Evolutionary conservation across 345 rosid genomes (phyloP).

Genomic region (Iberis pinnata): DNA sequence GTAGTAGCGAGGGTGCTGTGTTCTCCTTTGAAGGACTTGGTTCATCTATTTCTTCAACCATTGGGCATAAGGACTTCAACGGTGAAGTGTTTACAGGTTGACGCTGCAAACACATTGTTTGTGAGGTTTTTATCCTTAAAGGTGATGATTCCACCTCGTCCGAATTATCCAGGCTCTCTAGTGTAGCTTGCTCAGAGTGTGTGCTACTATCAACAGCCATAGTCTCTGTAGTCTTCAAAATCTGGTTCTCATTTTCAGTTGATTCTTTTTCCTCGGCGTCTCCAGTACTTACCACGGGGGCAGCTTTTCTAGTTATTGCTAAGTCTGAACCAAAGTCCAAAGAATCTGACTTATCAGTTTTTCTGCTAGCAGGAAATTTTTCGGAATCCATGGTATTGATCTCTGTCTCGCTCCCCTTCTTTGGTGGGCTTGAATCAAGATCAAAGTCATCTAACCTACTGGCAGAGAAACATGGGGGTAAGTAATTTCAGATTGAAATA

Average conservation of each 20-base stretch:
- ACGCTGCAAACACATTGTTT: slow-evolving; percentile 23
- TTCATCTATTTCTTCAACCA: slow-evolving; percentile 19
- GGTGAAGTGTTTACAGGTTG: slow-evolving; percentile 23
- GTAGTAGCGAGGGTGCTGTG: slow-evolving; percentile 1
- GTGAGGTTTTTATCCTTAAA: slow-evolving; percentile 23
- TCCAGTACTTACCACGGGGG: slow-evolving; percentile 17
- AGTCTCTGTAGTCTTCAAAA: slow-evolving; percentile 22
- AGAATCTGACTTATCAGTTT: slow-evolving; percentile 18
- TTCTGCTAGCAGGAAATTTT: slow-evolving; percentile 26
- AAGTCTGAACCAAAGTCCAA: slow-evolving; percentile 24
- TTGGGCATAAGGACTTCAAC: slow-evolving; percentile 9
- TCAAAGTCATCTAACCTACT: slow-evolving; percentile 57
- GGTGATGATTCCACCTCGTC: slow-evolving; percentile 26
- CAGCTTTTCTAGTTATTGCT: slow-evolving; percentile 13
- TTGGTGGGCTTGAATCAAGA: slow-evolving; percentile 36
- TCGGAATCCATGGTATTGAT: slow-evolving; percentile 30
- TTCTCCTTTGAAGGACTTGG: slow-evolving; percentile 16
- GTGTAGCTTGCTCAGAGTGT: slow-evolving; percentile 19
- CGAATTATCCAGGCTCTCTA: slow-evolving; percentile 25
- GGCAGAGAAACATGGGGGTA: slow-evolving; percentile 22
- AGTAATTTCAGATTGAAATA: slow-evolving; percentile 15
- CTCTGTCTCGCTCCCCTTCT: slow-evolving; percentile 35
- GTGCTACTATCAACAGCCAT: slow-evolving; percentile 24
- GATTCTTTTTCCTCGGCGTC: slow-evolving; percentile 30
- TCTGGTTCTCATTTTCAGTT: slow-evolving; percentile 30